These are phyloP conservation scores for Diutina sp. DNA, from an alignment of 1,139 yeast species.

Conservation along the genomic window DNA sequence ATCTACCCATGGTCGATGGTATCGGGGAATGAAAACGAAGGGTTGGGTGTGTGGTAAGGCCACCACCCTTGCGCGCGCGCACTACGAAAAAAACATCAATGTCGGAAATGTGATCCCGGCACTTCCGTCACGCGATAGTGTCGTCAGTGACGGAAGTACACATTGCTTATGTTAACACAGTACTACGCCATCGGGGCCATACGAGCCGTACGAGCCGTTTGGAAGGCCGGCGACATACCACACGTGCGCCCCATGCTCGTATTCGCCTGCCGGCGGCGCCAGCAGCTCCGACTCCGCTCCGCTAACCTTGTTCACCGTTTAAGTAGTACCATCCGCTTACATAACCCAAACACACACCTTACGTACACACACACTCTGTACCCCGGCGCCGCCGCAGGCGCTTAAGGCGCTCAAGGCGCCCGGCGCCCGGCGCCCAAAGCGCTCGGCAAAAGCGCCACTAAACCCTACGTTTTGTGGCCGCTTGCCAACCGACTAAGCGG, in stretches of 20 bases:
- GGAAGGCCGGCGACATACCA: background rate
- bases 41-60: background rate
- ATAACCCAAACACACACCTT: background rate
- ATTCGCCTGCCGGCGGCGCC: background rate
- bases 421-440: no score
- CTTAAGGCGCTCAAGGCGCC: no score
- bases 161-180: no score
- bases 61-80: background rate
- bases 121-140: no score
- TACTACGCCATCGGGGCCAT: no score
- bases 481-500: no score
- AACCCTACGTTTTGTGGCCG: no score
- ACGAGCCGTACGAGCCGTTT: no score
- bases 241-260: background rate
- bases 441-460: no score
- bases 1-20: conserved; percentile 1
- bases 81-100: background rate
- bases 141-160: no score
- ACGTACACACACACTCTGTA: background rate
- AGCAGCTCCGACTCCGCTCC: background rate
- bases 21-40: background rate
- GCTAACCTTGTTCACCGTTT: background rate
- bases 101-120: background rate
- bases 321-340: background rate
- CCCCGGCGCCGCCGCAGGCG: background rate